These are phyloP conservation scores for Colletotrichum neosansevieriae DNA, from an alignment of 2,329 filamentous ascomycete genomes.

Conservation along the genomic window DNA sequence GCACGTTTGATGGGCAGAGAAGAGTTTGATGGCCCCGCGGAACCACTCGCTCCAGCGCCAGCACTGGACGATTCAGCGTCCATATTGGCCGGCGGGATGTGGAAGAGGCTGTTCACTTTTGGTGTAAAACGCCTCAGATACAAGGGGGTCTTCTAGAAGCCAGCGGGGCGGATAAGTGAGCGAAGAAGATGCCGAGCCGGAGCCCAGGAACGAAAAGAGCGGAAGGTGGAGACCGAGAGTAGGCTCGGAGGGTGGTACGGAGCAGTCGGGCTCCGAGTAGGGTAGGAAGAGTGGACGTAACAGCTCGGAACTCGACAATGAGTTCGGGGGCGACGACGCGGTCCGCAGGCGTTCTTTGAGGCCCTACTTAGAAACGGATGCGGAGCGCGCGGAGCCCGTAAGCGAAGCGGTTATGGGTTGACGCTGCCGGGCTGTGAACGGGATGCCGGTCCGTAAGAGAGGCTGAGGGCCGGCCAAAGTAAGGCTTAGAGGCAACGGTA, in stretches of 20 bases:
- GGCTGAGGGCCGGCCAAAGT: constrained; percentile 3
- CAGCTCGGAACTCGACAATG: neutral
- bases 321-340: constrained; percentile 4
- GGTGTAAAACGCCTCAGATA: neutral
- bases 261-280: constrained; percentile 21
- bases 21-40: constrained; percentile 12
- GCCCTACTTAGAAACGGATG: constrained; percentile 25
- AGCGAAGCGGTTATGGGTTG: constrained; percentile 1
- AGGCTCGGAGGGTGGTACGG: neutral
- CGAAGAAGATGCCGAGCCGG: neutral
- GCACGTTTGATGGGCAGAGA: constrained; percentile 33
- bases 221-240: constrained; percentile 4
- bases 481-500: neutral
- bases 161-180: constrained; percentile 6
- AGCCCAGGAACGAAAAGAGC: neutral
- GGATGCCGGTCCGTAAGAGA: neutral
- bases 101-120: neutral
- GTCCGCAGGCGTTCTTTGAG: constrained; percentile 21
- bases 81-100: constrained; percentile 16
- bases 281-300: constrained; percentile 1
- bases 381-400: constrained; percentile 30
- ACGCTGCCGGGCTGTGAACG: neutral
- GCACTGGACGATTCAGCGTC: constrained; percentile 15
- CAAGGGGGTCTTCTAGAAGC: constrained; percentile 8
- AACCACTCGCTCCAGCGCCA: constrained; percentile 1